These are phyloP conservation scores for Trichophyton schoenleinii DNA, from an alignment of 2,329 filamentous ascomycete species.

Conservation along the genomic window DNA sequence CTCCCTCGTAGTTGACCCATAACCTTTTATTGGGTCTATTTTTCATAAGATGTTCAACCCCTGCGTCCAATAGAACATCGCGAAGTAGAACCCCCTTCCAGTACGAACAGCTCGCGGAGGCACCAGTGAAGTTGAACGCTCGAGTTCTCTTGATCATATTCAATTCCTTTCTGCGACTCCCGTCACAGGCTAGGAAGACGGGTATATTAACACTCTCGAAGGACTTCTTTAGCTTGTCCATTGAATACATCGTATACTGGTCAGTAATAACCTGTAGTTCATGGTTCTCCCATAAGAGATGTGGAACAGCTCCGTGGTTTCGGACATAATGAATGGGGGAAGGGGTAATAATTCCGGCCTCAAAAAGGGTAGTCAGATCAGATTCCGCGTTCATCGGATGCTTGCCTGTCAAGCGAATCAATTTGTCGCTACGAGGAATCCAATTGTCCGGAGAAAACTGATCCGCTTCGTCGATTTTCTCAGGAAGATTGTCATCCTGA, in stretches of 20 bases:
- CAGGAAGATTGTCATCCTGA: conserved; percentile 22
- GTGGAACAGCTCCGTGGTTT: conserved; percentile 43
- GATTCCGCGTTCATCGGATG: conserved; percentile 43
- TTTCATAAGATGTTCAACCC: conserved; percentile 19
- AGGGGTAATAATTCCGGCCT: conserved; percentile 40
- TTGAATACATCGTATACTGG: conserved; percentile 27
- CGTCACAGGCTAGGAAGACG: conserved; percentile 38
- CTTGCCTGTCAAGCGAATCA: conserved; percentile 42
- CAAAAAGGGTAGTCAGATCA: conserved; percentile 31
- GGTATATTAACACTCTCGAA: conserved; percentile 39
- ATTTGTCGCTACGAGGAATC: conserved; percentile 36
- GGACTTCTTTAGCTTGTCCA: conserved; percentile 32
- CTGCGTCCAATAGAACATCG: conserved; percentile 35
- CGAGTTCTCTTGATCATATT: conserved; percentile 40
- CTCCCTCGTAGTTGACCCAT: conserved; percentile 41
- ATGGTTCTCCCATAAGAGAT: conserved; percentile 40
- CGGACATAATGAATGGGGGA: conserved; percentile 42
- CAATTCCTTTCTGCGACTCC: conserved; percentile 41
- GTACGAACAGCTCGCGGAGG: conserved; percentile 38
- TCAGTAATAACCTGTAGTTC: conserved; percentile 29
- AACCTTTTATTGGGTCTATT: conserved; percentile 16
- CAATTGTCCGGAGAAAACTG: conserved; percentile 44
- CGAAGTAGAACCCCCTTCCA: conserved; percentile 39
- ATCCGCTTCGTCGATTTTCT: conserved; percentile 38
- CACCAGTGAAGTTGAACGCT: conserved; percentile 38